Conservation (phyloP, 768 basidiomycete species). For the Leccinellum luteum region DNA sequence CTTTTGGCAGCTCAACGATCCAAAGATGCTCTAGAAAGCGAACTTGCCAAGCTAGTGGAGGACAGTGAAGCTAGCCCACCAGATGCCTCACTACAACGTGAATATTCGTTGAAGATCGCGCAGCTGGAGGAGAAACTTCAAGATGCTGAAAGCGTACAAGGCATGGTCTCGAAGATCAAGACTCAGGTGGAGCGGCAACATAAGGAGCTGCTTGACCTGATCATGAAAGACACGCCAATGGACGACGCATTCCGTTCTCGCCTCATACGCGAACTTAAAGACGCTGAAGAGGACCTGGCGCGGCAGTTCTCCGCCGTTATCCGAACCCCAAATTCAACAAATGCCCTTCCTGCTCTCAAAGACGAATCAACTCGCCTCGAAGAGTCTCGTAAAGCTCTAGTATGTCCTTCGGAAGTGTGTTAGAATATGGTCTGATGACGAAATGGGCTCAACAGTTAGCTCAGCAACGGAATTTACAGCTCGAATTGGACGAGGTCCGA, state of each 20-base stretch:
- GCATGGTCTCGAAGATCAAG: constrained; percentile 52
- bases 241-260: constrained; percentile 62
- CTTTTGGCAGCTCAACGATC: constrained; percentile 53
- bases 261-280: constrained; percentile 60
- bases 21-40: constrained; percentile 63
- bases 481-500: constrained; percentile 65
- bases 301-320: constrained; percentile 26
- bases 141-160: constrained; percentile 50
- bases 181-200: constrained; percentile 66
- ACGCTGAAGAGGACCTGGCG: constrained; percentile 45
- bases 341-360: constrained; percentile 49
- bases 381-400: constrained; percentile 68
- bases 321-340: constrained; percentile 36
- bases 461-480: constrained; percentile 62
- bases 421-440: background rate
- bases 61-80: constrained; percentile 54
- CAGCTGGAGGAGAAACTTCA: constrained; percentile 62
- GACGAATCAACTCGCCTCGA: constrained; percentile 47
- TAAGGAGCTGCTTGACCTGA: constrained; percentile 66
- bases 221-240: constrained; percentile 52
- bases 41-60: constrained; percentile 64
- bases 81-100: constrained; percentile 56
- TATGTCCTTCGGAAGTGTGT: constrained; percentile 30
- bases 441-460: constrained; percentile 43
- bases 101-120: constrained; percentile 60